Percentiles rank a stretch among this genome's conserved stretches.
Conservation (phyloP, 2,329 filamentous ascomycete species). For the Sporothrix euskadiensis region DNA sequence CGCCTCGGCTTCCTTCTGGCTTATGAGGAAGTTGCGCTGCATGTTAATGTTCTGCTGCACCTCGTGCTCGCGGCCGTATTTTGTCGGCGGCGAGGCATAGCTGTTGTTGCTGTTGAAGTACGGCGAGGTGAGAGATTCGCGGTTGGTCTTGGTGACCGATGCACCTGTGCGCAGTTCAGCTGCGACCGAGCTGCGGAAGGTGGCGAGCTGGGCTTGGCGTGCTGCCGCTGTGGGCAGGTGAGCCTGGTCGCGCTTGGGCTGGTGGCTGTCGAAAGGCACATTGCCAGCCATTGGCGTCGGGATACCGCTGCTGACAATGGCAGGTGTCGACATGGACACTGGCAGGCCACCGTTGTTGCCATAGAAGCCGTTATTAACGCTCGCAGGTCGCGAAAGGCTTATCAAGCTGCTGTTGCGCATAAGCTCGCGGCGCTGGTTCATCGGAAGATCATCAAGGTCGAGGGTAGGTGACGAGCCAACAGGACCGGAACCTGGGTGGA, state of each 20-base stretch:
- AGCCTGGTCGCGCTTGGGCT: conserved; percentile 50
- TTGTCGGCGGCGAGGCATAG: not conserved
- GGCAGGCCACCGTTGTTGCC: not conserved
- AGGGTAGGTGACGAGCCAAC: conserved; percentile 33
- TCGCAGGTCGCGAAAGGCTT: conserved; percentile 33
- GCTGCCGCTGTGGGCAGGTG: conserved; percentile 45
- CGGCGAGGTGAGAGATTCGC: conserved; percentile 36
- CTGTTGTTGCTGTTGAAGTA: conserved; percentile 34
- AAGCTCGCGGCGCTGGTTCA: conserved; percentile 65
- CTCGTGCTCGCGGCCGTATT: conserved; percentile 34
- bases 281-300: conserved; percentile 38
- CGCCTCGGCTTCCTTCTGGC: conserved; percentile 63
- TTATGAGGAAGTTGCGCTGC: conserved; percentile 58
- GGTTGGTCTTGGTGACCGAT: conserved; percentile 30
- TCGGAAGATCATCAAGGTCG: conserved; percentile 67
- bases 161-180: conserved; percentile 57
- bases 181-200: conserved; percentile 66
- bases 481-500: conserved; percentile 2
- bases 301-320: not conserved
- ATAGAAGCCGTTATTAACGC: conserved; percentile 26
- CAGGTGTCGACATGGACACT: conserved; percentile 3
- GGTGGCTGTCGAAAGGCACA: conserved; percentile 54
- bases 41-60: conserved; percentile 54
- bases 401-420: conserved; percentile 56
- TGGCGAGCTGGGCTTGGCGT: conserved; percentile 62